phyloP scores from a whole-genome alignment of 148 eudicot genomes.

The Mesembryanthemum crystallinum region DNA sequence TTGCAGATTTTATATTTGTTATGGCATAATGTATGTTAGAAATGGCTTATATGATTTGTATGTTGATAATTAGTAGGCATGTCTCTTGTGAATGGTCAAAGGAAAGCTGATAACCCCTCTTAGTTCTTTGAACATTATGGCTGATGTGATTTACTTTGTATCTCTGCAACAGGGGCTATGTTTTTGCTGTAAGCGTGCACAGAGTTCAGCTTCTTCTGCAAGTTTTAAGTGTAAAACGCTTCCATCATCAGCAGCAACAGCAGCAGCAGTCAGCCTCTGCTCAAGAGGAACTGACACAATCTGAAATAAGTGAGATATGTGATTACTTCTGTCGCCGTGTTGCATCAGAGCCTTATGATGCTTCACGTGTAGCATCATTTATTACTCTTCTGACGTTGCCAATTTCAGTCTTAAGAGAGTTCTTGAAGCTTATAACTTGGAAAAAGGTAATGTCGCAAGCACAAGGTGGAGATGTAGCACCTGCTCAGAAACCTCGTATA shows the following conservation, averaged over 20 bases:
- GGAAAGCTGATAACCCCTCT: neutral
- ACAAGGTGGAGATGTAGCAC: slow-evolving; percentile 80
- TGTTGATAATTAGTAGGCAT: neutral
- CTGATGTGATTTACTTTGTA: neutral
- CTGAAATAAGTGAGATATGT: slow-evolving; percentile 91
- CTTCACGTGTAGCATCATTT: slow-evolving; percentile 97
- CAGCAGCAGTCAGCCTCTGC: slow-evolving; percentile 58
- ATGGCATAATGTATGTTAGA: neutral
- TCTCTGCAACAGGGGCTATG: slow-evolving; percentile 70
- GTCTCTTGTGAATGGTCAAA: neutral
- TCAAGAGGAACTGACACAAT: slow-evolving; percentile 78
- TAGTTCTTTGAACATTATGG: neutral
- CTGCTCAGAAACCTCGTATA: slow-evolving; percentile 86
- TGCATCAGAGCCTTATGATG: slow-evolving; percentile 98
- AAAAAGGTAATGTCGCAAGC: slow-evolving; percentile 80
- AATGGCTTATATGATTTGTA: neutral
- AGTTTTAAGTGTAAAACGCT: slow-evolving; percentile 90
- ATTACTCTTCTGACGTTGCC: slow-evolving; percentile 95
- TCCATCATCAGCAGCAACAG: slow-evolving; percentile 79
- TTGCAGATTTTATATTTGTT: neutral
- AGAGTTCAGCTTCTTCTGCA: slow-evolving; percentile 96
- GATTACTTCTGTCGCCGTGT: slow-evolving; percentile 95
- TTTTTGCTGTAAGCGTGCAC: slow-evolving; percentile 97
- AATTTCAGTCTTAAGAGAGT: slow-evolving; percentile 81
- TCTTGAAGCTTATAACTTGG: slow-evolving; percentile 91